Base-by-base conservation (phyloP, 2,329 filamentous ascomycete species). In the Dothideomycetidae sp. region DNA sequence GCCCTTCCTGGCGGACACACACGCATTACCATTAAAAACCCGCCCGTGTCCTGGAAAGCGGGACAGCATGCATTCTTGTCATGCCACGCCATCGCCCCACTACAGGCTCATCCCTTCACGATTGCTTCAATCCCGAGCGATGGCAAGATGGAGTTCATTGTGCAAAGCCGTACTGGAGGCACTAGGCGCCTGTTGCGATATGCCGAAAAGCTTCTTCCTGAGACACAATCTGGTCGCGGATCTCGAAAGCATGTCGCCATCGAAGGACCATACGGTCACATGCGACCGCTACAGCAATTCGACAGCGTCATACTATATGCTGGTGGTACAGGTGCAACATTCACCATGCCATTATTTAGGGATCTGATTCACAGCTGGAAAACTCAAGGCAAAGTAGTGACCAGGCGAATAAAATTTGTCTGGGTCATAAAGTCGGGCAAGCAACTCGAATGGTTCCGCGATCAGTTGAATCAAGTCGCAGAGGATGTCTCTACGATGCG, bases 101-200 rank as follows among this genome's bases (percentile, higher is more conserved):
- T 78, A 2, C 71, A 78, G 47, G 69, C 67, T 15, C 75, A 80
- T 45, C 75, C 75, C 0, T 78, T 78, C 48, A 78, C 73, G 1
- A 72, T 78, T 41, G 58, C 68, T 2, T 71, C 68, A 1, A 60
- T 75, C 10, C 67, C 70, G 0, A 58, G 60, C 28, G 71, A 75
- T 46, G 60, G 62, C 1, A 66, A 62, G 39, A 60, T 75, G 51
- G 68, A 73, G 36, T 73, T 76, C 42, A 50, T 71, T 3, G 59
- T 75, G 7, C 68, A 70, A 40, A 61, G 68, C 1, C 61, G 72
- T 46, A 62, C 57, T 21, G 71, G 70, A 10, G 67, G 61, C 9
- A 73, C 70, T 1, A 60, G 53, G 33, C 61, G 59, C 5, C 61
- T 75, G 40, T 67, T 67, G 49, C 55, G 54, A 30, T 63, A 68